Conservation (phyloP, 768 basidiomycete genomes). For the Xanthoconium stramineum region DNA sequence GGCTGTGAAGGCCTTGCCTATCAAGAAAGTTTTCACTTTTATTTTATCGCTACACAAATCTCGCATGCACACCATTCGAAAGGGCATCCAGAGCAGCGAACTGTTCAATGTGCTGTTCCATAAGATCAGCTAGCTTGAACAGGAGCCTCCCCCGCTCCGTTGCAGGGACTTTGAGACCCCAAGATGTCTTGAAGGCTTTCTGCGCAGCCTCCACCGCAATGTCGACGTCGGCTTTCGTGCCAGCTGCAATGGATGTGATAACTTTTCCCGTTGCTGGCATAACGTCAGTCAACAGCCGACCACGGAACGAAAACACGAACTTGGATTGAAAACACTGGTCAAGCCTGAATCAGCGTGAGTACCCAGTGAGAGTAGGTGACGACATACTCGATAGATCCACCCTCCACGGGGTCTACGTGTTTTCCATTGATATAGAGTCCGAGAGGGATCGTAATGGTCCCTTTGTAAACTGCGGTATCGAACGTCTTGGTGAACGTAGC, state of each 20-base stretch:
- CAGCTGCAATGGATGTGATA: conserved; percentile 8
- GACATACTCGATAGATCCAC: conserved; percentile 61
- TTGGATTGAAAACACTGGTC: conserved; percentile 53
- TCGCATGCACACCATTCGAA: neutral
- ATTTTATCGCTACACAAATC: too few species aligned
- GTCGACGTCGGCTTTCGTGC: conserved; percentile 8
- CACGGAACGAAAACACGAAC: conserved; percentile 23
- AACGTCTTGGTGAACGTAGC: conserved; percentile 45
- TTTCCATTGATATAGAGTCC: conserved; percentile 68
- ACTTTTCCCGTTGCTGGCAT: conserved; percentile 4
- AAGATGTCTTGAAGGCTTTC: conserved; percentile 4
- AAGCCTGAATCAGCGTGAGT: conserved; percentile 2
- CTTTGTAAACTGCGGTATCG: conserved; percentile 55
- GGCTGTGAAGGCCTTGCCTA: conserved; percentile 8
- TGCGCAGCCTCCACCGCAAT: conserved; percentile 2
- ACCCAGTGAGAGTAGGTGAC: neutral
- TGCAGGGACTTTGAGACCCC: conserved; percentile 8
- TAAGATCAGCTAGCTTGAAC: conserved; percentile 6
- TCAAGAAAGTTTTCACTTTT: neutral
- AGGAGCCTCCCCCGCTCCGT: conserved; percentile 3
- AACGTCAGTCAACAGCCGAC: conserved; percentile 20
- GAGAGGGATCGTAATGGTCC: conserved; percentile 50
- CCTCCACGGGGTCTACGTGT: conserved; percentile 47
- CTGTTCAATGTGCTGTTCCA: conserved; percentile 6
- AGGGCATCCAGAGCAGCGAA: conserved; percentile 10